Evolutionary conservation across 2,329 filamentous ascomycete species (phyloP).

Genomic region (Aspergillus puulaauensis): DNA sequence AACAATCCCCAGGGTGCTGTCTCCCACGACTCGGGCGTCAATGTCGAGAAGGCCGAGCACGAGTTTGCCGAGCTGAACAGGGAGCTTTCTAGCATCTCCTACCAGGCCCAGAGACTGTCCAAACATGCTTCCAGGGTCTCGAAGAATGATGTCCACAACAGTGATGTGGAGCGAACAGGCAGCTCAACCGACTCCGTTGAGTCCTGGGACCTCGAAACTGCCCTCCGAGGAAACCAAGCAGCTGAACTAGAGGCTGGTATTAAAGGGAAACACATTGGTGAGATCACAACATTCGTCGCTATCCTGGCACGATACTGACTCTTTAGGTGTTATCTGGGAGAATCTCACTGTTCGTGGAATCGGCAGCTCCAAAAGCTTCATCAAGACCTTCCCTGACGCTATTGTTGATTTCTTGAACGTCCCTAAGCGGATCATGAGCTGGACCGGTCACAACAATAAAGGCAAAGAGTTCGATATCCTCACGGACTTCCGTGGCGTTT

Average conservation of each 20-base stretch:
- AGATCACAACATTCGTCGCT: slow-evolving; percentile 2
- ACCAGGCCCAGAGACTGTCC: slow-evolving; percentile 36
- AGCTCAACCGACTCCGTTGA: slow-evolving; percentile 48
- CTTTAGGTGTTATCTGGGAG: slow-evolving; percentile 70
- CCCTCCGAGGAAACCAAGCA: slow-evolving; percentile 68
- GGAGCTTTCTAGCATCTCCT: slow-evolving; percentile 40
- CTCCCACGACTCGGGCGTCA: slow-evolving; percentile 38
- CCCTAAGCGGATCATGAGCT: slow-evolving; percentile 60
- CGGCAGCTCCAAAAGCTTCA: slow-evolving; percentile 70
- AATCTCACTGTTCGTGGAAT: slow-evolving; percentile 72
- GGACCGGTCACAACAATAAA: slow-evolving; percentile 67
- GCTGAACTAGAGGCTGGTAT: slow-evolving; percentile 77
- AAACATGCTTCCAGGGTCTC: slow-evolving; percentile 31
- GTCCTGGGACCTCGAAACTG: slow-evolving; percentile 73
- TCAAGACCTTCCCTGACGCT: slow-evolving; percentile 74
- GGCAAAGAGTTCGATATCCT: slow-evolving; percentile 70
- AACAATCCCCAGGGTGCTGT: slow-evolving; percentile 33
- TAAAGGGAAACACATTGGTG: slow-evolving; percentile 71
- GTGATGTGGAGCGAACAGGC: slow-evolving; percentile 61
- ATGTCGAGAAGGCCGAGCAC: slow-evolving; percentile 48
- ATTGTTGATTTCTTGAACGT: slow-evolving; percentile 76
- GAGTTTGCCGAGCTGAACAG: slow-evolving; percentile 42
- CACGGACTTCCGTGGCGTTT: slow-evolving; percentile 58
- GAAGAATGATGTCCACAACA: slow-evolving; percentile 18
- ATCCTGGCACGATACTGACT: background rate